These are phyloP conservation scores for Erythrophleum fordii DNA, from an alignment of 306 rosid genomes.

Conservation along the genomic window DNA sequence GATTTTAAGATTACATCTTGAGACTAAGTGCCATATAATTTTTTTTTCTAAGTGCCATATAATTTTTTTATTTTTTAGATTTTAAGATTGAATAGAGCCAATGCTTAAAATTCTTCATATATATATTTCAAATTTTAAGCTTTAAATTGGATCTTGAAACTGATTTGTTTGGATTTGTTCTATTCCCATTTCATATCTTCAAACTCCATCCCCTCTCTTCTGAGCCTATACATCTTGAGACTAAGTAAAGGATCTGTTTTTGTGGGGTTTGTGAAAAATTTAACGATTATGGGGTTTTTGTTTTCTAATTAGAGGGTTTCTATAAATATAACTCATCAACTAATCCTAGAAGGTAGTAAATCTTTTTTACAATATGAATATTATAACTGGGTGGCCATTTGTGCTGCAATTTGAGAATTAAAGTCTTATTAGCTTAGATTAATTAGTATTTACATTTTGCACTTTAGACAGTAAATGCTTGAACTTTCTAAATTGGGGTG, in stretches of 20 bases:
- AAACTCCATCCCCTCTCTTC: too few relatives aligned
- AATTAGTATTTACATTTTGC: background rate
- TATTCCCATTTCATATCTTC: too few relatives aligned
- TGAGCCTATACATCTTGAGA: constrained; percentile 66
- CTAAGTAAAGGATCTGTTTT: constrained; percentile 46
- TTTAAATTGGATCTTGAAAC: too few relatives aligned
- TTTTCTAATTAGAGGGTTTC: constrained; percentile 41
- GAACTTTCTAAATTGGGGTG: too few relatives aligned
- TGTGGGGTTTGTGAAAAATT: background rate
- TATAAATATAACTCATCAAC: constrained; percentile 47
- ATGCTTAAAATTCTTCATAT: too few relatives aligned
- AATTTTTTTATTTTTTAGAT: too few relatives aligned
- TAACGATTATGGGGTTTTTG: constrained; percentile 2
- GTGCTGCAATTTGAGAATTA: background rate
- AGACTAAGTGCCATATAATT: too few relatives aligned
- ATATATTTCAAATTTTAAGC: too few relatives aligned
- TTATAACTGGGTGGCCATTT: background rate
- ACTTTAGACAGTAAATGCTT: background rate
- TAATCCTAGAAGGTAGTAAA: constrained; percentile 50
- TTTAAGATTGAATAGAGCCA: too few relatives aligned
- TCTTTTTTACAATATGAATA: constrained; percentile 9
- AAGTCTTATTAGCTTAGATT: background rate
- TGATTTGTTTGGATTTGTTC: too few relatives aligned
- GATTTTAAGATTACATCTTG: too few relatives aligned
- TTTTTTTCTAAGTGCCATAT: too few relatives aligned